A percentile compares a stretch with the other conserved stretches of the same genome.
These are phyloP conservation scores for Emergomyces pasteurianus DNA, from an alignment of 2,329 filamentous ascomycete species.

Conservation along the genomic window DNA sequence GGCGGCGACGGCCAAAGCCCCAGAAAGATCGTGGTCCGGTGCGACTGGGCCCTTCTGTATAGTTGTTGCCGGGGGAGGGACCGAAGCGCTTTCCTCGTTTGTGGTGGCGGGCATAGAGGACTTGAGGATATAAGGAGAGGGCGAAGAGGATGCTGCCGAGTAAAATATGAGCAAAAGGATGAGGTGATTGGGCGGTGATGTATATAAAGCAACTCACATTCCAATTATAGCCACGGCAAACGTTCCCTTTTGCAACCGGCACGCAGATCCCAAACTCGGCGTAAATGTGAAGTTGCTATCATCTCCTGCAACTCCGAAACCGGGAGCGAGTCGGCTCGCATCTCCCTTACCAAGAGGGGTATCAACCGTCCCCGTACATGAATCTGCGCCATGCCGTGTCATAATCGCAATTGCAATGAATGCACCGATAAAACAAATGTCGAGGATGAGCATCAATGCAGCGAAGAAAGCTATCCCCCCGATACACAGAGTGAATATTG, in stretches of 20 bases:
- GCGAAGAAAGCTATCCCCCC: conserved; percentile 64
- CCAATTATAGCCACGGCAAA: conserved; percentile 69
- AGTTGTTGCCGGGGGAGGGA: conserved; percentile 53
- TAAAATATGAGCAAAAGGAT: background rate
- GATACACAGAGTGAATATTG: conserved; percentile 65
- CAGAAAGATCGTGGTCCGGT: conserved; percentile 2
- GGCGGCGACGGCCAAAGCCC: conserved; percentile 7
- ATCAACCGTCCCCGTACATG: conserved; percentile 52
- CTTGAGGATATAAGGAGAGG: conserved; percentile 56
- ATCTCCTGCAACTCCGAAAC: conserved; percentile 34
- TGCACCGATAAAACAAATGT: conserved; percentile 60
- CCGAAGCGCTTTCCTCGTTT: conserved; percentile 63
- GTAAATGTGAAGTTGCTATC: conserved; percentile 13
- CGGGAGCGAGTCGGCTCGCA: conserved; percentile 37
- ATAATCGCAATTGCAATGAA: conserved; percentile 74
- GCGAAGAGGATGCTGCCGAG: conserved; percentile 58
- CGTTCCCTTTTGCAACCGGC: conserved; percentile 61
- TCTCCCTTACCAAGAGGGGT: conserved; percentile 59
- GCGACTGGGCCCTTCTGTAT: conserved; percentile 46
- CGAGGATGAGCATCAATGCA: conserved; percentile 60
- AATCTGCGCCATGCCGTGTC: conserved; percentile 55
- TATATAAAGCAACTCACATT: conserved; percentile 41
- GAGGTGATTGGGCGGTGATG: background rate
- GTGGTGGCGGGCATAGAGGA: conserved; percentile 57
- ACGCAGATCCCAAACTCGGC: conserved; percentile 46